Base-by-base conservation (phyloP, 2,329 filamentous ascomycete genomes). In the Sarocladium strictum region DNA sequence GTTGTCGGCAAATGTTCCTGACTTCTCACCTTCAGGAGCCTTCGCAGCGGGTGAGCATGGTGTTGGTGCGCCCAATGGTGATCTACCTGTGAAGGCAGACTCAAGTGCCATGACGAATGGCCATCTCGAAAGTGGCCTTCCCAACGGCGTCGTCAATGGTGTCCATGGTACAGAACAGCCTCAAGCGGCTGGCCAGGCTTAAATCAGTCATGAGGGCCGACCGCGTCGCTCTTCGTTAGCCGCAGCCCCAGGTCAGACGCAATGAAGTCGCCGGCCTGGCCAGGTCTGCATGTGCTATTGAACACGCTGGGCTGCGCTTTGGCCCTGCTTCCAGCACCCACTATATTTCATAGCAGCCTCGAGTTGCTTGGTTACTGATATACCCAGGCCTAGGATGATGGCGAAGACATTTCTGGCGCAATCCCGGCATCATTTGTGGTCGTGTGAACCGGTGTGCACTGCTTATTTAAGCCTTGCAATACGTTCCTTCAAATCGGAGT, bases 1-100 rank as follows among this genome's bases (percentile, higher is more conserved):
- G 53, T 55, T 63, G 15, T 63, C 61, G n/a, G 60, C 62, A 17
- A 57, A 55, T 19, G 62, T 63, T 1, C 61, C 62, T 7, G 60
- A 62, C 55, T 64, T 64, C 54, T 59, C 59, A 6, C 62, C 62
- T 3, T 55, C 56, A 27, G 55, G 50, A n/a, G 19, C 51, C n/a
- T 43, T 38, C 27, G 19, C 21, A 24, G 52, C 17, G 5, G 37
- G 41, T 32, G 41, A 54, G 12, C 24, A 51, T 9, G 17, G 43
- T 17, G 40, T 43, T 24, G 21, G 40, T n/a, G 43, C 43, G 27
- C 24, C 26, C 11, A 51, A 51, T 51, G 47, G 47, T 15, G 47
- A 51, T 10, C n/a, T 51, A 3, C 27, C 47, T 17, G 47, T 17
- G 10, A 51, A 51, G 47, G 15, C 47, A 10, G 27, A 51, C 23